Percentiles rank a stretch among this genome's conserved stretches.
Evolutionary conservation across 805 yeast species (phyloP).

Genomic region (Suhomyces pyralidae): DNA sequence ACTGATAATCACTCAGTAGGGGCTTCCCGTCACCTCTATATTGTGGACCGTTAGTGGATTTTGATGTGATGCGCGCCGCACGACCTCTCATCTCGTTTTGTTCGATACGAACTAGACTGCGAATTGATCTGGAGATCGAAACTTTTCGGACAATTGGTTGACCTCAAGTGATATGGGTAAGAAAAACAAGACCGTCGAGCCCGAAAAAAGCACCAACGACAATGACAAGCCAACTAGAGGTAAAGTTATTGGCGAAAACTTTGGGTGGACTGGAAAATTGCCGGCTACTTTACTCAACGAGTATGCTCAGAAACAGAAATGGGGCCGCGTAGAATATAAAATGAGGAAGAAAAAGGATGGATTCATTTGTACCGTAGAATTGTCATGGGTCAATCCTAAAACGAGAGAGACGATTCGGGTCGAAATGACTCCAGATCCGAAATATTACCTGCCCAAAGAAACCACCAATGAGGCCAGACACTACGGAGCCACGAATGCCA

Average conservation of each 20-base stretch:
- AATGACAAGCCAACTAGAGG: slow-evolving; percentile 37
- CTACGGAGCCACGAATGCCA: slow-evolving; percentile 82
- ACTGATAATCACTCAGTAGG: no score
- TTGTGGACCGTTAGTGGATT: neutral
- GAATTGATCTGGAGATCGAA: neutral
- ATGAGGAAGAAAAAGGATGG: slow-evolving; percentile 53
- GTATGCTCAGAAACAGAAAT: slow-evolving; percentile 79
- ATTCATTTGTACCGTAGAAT: slow-evolving; percentile 58
- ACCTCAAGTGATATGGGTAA: slow-evolving; percentile 1
- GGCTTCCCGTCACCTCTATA: no score
- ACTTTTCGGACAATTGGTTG: neutral
- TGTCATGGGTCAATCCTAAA: slow-evolving; percentile 78
- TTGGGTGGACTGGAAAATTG: slow-evolving; percentile 92
- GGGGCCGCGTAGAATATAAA: slow-evolving; percentile 84
- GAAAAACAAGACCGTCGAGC: neutral
- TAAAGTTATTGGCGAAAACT: slow-evolving; percentile 48
- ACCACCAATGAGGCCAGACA: slow-evolving; percentile 90
- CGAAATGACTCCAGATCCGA: slow-evolving; percentile 50
- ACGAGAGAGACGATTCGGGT: slow-evolving; percentile 64
- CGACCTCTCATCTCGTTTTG: neutral
- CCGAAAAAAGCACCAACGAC: slow-evolving; percentile 2
- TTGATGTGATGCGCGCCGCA: neutral
- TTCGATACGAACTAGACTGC: neutral
- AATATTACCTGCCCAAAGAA: slow-evolving; percentile 59
- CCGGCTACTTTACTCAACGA: slow-evolving; percentile 87